Evolutionary conservation across 2,329 filamentous ascomycete genomes (phyloP).

Genomic region (Dactylellina haptotyla): DNA sequence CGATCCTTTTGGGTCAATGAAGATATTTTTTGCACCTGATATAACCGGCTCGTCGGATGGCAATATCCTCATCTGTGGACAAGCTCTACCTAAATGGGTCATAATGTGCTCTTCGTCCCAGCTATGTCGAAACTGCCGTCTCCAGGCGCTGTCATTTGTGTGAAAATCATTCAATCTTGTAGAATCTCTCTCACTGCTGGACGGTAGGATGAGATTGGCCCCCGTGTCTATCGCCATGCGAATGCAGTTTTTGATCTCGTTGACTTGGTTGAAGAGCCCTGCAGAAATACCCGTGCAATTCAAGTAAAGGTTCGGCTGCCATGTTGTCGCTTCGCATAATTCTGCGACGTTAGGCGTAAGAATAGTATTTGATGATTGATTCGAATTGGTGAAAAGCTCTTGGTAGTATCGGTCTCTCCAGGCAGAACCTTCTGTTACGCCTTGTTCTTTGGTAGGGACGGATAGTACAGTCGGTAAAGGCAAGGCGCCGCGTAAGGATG

Average conservation of each 20-base stretch:
- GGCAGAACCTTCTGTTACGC: slow-evolving; percentile 5
- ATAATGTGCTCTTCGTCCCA: slow-evolving; percentile 40
- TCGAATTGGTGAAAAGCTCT: slow-evolving; percentile 23
- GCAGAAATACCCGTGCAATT: slow-evolving; percentile 26
- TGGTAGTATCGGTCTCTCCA: slow-evolving; percentile 34
- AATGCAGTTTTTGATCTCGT: slow-evolving; percentile 41
- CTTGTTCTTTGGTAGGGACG: background rate
- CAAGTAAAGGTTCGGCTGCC: slow-evolving; percentile 34
- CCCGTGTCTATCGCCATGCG: slow-evolving; percentile 39
- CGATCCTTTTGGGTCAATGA: slow-evolving; percentile 23
- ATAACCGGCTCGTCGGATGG: slow-evolving; percentile 34
- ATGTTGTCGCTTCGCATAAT: slow-evolving; percentile 24
- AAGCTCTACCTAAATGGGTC: slow-evolving; percentile 21
- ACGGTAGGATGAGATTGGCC: slow-evolving; percentile 30
- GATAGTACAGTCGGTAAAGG: slow-evolving; percentile 1
- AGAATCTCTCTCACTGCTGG: slow-evolving; percentile 32
- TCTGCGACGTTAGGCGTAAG: slow-evolving; percentile 33
- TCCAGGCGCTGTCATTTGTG: slow-evolving; percentile 13
- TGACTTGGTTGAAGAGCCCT: slow-evolving; percentile 45
- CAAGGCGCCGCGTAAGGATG: background rate
- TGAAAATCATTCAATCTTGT: slow-evolving; percentile 19
- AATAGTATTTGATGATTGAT: slow-evolving; percentile 21
- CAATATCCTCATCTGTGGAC: slow-evolving; percentile 38
- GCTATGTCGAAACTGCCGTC: slow-evolving; percentile 25
- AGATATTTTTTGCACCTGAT: slow-evolving; percentile 16